Base-by-base conservation (phyloP, 1,139 yeast species). In the Protomyces lactucae-debilis region DNA sequence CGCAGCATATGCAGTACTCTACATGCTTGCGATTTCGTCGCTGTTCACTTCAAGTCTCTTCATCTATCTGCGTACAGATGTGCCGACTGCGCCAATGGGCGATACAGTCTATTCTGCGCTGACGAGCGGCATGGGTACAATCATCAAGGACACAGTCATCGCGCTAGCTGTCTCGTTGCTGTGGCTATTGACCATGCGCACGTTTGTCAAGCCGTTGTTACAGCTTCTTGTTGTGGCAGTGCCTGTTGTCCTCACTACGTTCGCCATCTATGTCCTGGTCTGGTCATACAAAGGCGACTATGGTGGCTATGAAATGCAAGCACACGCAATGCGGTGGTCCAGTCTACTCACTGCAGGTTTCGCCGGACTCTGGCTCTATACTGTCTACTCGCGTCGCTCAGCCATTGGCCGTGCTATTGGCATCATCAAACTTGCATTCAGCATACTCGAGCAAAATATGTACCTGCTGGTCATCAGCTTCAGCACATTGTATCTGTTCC, bases 261-360 rank as follows among this genome's bases (percentile, higher is more conserved):
- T 76, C 23, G 65, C 73, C 16, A 64, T 76, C 8, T 72, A 73
- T 67, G 72, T 78, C 8, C 56, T 75, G 37, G 69, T 72, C 52
- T 71, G 74, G 75, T 76, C 79, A 4, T 73, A 75, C 64, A 74
- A 76, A 51, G 70, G 73, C 36, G 71, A 74, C 2, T 70, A 71
- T 57, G 75, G 74, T 5, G 77, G 77, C 23, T 72, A 74, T 65
- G 72, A 77, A 3, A 57, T 71, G 0, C 78, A 77, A 65, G 78
- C 76, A 57, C 67, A 70, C 9, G 77, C 74, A 2, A 73, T 77
- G 77, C 71, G 80, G 25, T 72, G 77, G 74, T 69, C 74, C 8
- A 71, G 77, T 10, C 65, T 76, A 14, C 66, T 73, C 3, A 78
- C 77, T 39, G 67, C 76, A 25, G 68, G 69, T 5, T 66, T 73